phyloP scores from a whole-genome alignment of 345 rosid genomes.

The Erysimum cheiranthoides region DNA sequence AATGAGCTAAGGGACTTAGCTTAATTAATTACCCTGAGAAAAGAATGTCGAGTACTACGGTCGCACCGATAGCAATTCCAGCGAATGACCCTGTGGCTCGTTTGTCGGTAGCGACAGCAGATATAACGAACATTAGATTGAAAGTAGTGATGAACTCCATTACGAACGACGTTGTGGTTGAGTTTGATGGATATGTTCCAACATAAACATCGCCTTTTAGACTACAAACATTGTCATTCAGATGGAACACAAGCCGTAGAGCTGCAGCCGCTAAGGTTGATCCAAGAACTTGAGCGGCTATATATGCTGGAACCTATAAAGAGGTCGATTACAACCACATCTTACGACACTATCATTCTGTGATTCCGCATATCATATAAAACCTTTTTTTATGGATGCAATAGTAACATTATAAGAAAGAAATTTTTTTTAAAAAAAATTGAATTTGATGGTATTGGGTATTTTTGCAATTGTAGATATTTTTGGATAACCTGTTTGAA shows the following conservation, averaged over 20 bases:
- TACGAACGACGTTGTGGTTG: conserved; percentile 26
- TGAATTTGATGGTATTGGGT: neutral
- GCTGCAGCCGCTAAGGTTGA: conserved; percentile 25
- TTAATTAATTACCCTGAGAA: conserved; percentile 22
- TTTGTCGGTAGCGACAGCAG: conserved; percentile 43
- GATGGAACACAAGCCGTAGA: conserved; percentile 31
- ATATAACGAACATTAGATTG: conserved; percentile 42
- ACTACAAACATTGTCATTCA: conserved; percentile 31
- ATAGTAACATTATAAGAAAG: neutral
- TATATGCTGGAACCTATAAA: conserved; percentile 35
- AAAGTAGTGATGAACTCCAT: conserved; percentile 40
- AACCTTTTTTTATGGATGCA: neutral
- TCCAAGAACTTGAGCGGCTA: conserved; percentile 34
- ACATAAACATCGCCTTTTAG: conserved; percentile 43
- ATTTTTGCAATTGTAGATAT: neutral
- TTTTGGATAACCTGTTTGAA: conserved; percentile 40
- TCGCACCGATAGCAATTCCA: conserved; percentile 41
- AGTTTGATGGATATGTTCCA: conserved; percentile 38
- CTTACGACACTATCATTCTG: too few relatives aligned
- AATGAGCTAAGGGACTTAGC: neutral
- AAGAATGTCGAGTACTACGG: conserved; percentile 41
- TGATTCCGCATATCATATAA: too few relatives aligned
- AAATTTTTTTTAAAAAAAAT: neutral
- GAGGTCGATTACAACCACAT: neutral
- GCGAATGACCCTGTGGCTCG: conserved; percentile 40